A percentile compares a stretch with the other conserved stretches of the same genome.
Conservation (phyloP, 345 rosid species). For the Brassica juncea region DNA sequence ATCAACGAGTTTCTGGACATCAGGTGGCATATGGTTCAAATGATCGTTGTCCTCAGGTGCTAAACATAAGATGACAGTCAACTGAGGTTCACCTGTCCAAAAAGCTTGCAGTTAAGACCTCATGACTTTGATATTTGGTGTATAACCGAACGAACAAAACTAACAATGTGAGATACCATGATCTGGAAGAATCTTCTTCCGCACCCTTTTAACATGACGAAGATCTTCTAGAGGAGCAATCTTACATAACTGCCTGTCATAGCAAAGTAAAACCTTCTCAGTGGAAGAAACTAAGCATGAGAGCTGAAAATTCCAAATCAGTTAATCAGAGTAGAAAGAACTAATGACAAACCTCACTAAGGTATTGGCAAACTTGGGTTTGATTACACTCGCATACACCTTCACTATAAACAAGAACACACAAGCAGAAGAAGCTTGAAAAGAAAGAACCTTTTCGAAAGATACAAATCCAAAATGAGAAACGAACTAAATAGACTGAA, state of each 20-base stretch:
- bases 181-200: constrained; percentile 43
- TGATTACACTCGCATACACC: constrained; percentile 61
- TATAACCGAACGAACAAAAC: background rate
- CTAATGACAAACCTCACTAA: constrained; percentile 55
- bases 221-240: constrained; percentile 64
- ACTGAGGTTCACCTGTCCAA: constrained; percentile 57
- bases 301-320: background rate
- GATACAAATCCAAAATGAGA: background rate
- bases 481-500: background rate
- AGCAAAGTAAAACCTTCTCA: constrained; percentile 30
- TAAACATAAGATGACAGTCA: constrained; percentile 66
- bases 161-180: constrained; percentile 38
- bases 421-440: background rate
- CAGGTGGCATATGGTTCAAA: constrained; percentile 43
- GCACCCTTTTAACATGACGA: constrained; percentile 75
- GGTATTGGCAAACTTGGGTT: constrained; percentile 65
- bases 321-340: background rate
- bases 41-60: constrained; percentile 47
- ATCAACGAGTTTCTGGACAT: constrained; percentile 56
- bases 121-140: background rate
- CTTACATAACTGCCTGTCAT: constrained; percentile 61
- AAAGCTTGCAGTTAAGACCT: constrained; percentile 28
- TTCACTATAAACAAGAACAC: constrained; percentile 43
- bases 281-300: constrained; percentile 7
- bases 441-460: background rate